Percentiles rank a stretch among this genome's conserved stretches.
Evolutionary conservation across 2,329 filamentous ascomycete species (phyloP).

Genomic region (Claviceps maximensis): DNA sequence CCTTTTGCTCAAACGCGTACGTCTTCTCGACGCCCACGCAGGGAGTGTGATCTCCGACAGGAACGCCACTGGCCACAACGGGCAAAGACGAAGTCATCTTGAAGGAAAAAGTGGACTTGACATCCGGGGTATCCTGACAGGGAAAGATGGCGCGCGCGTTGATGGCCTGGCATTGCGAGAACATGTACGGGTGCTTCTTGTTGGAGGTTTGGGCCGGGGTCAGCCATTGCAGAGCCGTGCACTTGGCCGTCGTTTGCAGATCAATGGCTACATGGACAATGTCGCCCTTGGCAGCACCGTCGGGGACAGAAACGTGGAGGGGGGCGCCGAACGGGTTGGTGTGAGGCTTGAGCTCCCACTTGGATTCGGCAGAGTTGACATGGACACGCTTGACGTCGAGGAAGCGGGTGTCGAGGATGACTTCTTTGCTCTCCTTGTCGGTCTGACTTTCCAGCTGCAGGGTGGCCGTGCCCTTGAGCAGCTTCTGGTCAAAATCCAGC

Average conservation of each 20-base stretch:
- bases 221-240: slow-evolving; percentile 91
- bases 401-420: slow-evolving; percentile 80
- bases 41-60: slow-evolving; percentile 31
- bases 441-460: slow-evolving; percentile 68
- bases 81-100: slow-evolving; percentile 75
- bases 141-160: slow-evolving; percentile 89
- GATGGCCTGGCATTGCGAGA: slow-evolving; percentile 95
- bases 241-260: slow-evolving; percentile 71
- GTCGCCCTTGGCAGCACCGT: slow-evolving; percentile 38
- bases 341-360: slow-evolving; percentile 59
- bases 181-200: slow-evolving; percentile 94
- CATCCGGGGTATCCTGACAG: slow-evolving; percentile 93
- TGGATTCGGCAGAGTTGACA: slow-evolving; percentile 46
- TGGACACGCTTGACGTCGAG: slow-evolving; percentile 61
- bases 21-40: slow-evolving; percentile 40
- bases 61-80: slow-evolving; percentile 81
- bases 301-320: slow-evolving; percentile 49
- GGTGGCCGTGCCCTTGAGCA: slow-evolving; percentile 62
- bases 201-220: slow-evolving; percentile 87
- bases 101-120: slow-evolving; percentile 92
- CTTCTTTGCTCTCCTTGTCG: slow-evolving; percentile 56
- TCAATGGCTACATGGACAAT: slow-evolving; percentile 47
- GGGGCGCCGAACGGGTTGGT: slow-evolving; percentile 64
- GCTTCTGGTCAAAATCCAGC: slow-evolving; percentile 71
- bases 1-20: slow-evolving; percentile 78